Conservation (phyloP, 352 stramenopile species). For the Pythium oligandrum region DNA sequence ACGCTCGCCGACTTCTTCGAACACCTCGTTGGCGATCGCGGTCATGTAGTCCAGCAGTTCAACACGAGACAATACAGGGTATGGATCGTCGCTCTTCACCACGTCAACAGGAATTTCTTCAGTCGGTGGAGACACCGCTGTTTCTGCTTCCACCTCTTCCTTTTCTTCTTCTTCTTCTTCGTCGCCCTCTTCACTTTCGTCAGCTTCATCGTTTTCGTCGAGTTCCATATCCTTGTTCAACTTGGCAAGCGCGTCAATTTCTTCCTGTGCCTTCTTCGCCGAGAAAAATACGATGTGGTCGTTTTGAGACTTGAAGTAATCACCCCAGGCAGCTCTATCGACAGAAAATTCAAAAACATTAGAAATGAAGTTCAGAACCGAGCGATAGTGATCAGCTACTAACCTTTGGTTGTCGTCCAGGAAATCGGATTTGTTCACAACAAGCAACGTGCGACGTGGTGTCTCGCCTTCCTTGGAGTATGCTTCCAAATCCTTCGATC, state of each 20-base stretch:
- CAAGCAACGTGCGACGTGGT: constrained; percentile 89
- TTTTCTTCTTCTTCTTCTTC: constrained; percentile 19
- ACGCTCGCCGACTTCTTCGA: constrained; percentile 50
- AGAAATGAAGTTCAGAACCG: not conserved
- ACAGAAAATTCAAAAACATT: not conserved
- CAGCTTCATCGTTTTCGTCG: constrained; percentile 19
- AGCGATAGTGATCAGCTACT: not conserved
- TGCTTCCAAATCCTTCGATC: constrained; percentile 92
- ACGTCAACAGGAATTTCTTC: constrained; percentile 14
- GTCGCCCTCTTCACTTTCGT: constrained; percentile 33
- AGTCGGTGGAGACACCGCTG: not conserved
- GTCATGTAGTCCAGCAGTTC: constrained; percentile 76
- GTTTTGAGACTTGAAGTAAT: constrained; percentile 91
- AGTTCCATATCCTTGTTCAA: constrained; percentile 35
- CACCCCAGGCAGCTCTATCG: constrained; percentile 84
- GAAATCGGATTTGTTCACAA: constrained; percentile 99
- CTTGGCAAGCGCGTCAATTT: constrained; percentile 82
- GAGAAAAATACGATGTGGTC: constrained; percentile 98
- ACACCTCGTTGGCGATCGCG: constrained; percentile 45
- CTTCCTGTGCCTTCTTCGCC: constrained; percentile 92
- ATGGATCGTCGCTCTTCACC: constrained; percentile 25
- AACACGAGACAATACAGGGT: constrained; percentile 63
- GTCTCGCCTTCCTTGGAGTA: constrained; percentile 93
- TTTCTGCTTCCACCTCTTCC: constrained; percentile 1
- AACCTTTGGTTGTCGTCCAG: constrained; percentile 90